Base-by-base conservation (phyloP, 2,329 filamentous ascomycete species). In the Fusarium duplospermum region DNA sequence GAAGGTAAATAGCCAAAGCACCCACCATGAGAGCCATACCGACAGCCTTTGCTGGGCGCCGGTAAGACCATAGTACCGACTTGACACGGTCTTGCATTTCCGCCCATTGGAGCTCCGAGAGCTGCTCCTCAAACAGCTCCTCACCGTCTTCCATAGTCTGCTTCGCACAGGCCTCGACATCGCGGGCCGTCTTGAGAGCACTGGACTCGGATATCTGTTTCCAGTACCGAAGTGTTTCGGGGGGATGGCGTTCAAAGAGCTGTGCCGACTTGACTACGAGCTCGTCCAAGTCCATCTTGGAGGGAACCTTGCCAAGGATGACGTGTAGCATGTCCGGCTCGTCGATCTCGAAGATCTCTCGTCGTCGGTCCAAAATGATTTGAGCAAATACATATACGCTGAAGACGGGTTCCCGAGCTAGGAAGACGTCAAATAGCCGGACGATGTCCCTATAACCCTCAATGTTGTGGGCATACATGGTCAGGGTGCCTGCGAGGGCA, bases 391-490 rank as follows among this genome's bases (percentile, higher is more conserved):
- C 88, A 82, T 99, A 99, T 62, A 98, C 89, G 20, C 92, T 92
- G 78, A 98, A 94, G 42, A 93, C 93, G n/a, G 95, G 94, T 81
- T 97, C 94, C 58, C 90, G 90, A 4, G 96, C 94, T 6, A 99
- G 87, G 57, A 99, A 89, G 64, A 96, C 95, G 84, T 99, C 96
- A 81, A 98, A 99, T 1, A 99, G 86, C 27, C 96, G 91, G 36
- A 95, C 90, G 79, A 99, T 98, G 75, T 96, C 93, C 72, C 90
- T 90, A 81, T 98, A 98, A 47, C 93, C 91, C 82, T 96, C 92
- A 70, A 99, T 95, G 81, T 98, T 96, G 83, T 99, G 96, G 20
- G 96, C 95, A 82, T 98, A 99, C 86, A 99, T 92, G 36, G 97
- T 99, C 50, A 99, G 88, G 0, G 95, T 98, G 57, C 94, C 95